Base-by-base conservation (phyloP, 306 rosid species). In the Vachellia pachyceras region DNA sequence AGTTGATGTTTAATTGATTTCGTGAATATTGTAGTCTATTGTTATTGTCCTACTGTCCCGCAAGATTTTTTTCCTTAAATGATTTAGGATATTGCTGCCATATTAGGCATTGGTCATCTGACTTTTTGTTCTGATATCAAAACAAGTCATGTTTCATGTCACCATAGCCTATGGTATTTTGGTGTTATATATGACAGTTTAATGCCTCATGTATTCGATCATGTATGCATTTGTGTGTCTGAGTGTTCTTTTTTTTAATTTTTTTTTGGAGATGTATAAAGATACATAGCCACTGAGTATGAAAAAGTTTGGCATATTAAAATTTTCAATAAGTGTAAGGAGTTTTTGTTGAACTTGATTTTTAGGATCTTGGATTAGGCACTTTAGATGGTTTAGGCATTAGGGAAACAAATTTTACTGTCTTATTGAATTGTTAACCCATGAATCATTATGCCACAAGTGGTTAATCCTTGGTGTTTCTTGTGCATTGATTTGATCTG, bases 1-100 rank as follows among this genome's bases (percentile, higher is more conserved):
- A 54, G 42, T 42, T 78, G 18, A 36, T 73, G 73, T 71, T 77
- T n/a, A 73, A 72, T 66, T 72, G 46, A 18, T 80, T 83, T 60
- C 6, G 15, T 50, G 39, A 50, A 25, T 75, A 20, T 77, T 33
- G 8, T 37, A 47, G 69, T 61, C 47, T 33, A 52, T 15, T 33
- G 39, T 25, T 47, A 8, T 72, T 47, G 35, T 25, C 5, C 23
- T 23, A 3, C 23, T 41, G 23, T 33, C 41, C 67, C 40, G 15
- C 76, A 35, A 61, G 61, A 37, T 5, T 23, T 17, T 11, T 20
- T 82, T 73, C 45, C 13, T 58, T 58, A 55, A 45, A 66, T 77
- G 63, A 49, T 47, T 44, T 33, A 41, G 6, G 58, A 45, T 61
- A 75, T 60, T 75, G 44, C 40, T 70, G 68, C 65, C 10, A 15